Conservation (phyloP, 2,329 filamentous ascomycete species). For the Nemania serpens region DNA sequence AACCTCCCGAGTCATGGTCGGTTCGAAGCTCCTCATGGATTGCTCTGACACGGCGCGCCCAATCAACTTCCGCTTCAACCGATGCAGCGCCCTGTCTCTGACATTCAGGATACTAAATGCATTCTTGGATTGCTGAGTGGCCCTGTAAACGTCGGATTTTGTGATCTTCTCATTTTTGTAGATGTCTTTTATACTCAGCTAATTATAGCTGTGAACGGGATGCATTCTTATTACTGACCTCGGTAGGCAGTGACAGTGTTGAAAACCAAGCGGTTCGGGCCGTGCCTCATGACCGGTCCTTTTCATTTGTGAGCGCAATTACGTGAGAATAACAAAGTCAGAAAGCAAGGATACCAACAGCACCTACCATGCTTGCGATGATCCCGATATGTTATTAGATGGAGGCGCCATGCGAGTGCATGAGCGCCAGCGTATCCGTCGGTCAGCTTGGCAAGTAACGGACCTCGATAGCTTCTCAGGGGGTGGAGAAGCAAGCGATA, state of each 20-base stretch:
- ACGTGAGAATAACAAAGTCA: neutral
- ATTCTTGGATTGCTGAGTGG: neutral
- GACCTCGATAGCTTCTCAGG: slow-evolving; percentile 14
- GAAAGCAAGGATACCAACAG: too few relatives aligned
- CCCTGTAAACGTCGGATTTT: slow-evolving; percentile 10
- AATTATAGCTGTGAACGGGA: too few relatives aligned
- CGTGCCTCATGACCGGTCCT: slow-evolving; percentile 6
- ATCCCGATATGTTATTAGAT: slow-evolving; percentile 8
- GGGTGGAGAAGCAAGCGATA: too few relatives aligned
- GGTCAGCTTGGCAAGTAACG: slow-evolving; percentile 13
- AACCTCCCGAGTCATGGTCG: slow-evolving; percentile 1
- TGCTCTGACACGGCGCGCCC: neutral
- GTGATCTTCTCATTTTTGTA: neutral
- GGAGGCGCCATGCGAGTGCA: neutral
- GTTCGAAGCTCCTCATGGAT: slow-evolving; percentile 12
- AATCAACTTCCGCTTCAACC: slow-evolving; percentile 1
- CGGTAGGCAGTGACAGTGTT: neutral
- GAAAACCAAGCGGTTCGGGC: slow-evolving; percentile 8
- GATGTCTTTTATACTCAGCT: neutral
- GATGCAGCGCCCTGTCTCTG: neutral
- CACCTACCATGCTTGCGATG: slow-evolving; percentile 15
- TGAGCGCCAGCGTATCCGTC: slow-evolving; percentile 1
- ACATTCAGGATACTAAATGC: slow-evolving; percentile 5
- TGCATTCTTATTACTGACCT: neutral
- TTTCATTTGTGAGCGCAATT: neutral